Percentiles rank a stretch among this genome's conserved stretches.
Conservation (phyloP, 78 protist genomes). For the Chrysochromulina parva region DNA sequence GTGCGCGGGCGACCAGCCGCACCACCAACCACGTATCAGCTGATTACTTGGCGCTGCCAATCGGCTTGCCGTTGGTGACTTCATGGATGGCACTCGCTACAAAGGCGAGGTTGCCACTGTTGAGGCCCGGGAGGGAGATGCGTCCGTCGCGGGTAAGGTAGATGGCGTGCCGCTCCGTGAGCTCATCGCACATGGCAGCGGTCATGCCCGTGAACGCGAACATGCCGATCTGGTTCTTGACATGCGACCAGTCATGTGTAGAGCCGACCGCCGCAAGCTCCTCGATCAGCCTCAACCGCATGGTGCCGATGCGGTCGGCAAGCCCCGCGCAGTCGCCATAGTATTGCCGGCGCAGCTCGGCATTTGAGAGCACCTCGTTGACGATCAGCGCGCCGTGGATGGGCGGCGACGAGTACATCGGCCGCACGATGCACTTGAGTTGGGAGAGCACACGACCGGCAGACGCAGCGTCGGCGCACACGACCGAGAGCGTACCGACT, state of each 20-base stretch:
- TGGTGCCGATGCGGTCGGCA: slow-evolving; percentile 63
- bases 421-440: slow-evolving; percentile 75
- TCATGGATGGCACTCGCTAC: too few relatives aligned
- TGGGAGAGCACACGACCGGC: slow-evolving; percentile 72
- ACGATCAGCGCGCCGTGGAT: slow-evolving; percentile 87
- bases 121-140: slow-evolving; percentile 87
- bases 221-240: slow-evolving; percentile 96
- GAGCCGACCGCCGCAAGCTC: slow-evolving; percentile 32
- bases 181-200: neutral
- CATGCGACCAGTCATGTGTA: slow-evolving; percentile 88
- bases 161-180: slow-evolving; percentile 67
- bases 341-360: neutral
- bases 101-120: too few relatives aligned
- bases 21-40: too few relatives aligned
- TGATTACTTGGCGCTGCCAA: too few relatives aligned
- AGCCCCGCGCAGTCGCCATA: slow-evolving; percentile 73
- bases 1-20: too few relatives aligned
- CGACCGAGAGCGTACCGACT: slow-evolving; percentile 62
- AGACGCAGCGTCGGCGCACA: neutral
- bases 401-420: slow-evolving; percentile 96
- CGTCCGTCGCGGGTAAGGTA: slow-evolving; percentile 91
- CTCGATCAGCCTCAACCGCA: neutral
- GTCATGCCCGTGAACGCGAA: slow-evolving; percentile 91
- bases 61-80: too few relatives aligned
- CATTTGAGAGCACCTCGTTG: neutral